Evolutionary conservation across 2,329 filamentous ascomycete species (phyloP), one percentile per base, ranked within the genome.

Genomic region (Monosporascus cannonballus): DNA sequence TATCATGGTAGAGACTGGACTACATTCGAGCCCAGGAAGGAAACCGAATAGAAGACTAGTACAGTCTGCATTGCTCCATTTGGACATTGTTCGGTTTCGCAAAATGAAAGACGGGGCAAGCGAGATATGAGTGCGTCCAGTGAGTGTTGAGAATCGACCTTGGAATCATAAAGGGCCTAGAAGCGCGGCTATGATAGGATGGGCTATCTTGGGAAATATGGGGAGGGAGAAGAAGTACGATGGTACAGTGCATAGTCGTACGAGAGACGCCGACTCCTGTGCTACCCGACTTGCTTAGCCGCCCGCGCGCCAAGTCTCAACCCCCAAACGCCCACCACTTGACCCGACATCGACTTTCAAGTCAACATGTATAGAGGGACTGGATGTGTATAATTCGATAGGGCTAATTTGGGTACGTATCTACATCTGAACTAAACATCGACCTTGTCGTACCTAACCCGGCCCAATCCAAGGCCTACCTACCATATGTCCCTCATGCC

Each of bases 131-230:
- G 30, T 51, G 46, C 48, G 50, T 58, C 62, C 59, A 61, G 51
- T 62, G 49, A 58, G 36, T 55, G 51, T 55, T 39, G 49, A 60
- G 53, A 58, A 59, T 59, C 53, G 54, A 52, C 50, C 49, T 51
- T 52, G 54, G 54, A 55, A 34, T 38, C 48, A 18, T 51, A 34
- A 53, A 39, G 59, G 60, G 54, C 63, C 53, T 25, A 51, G 52
- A 36, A 25, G 49, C 44, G 52, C 37, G 53, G 52, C 51, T 45
- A 47, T 60, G 53, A 61, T 63, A 62, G 61, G 61, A 50, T 54
- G 37, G 49, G 36, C 51, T 54, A 50, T 48, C 51, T 39, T 54
- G 47, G 50, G 53, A 47, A 55, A 25, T 42, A 52, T 52, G 42
- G 42, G 27, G 52, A 34, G n/a, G 54, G 50, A 18, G 11, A n/a